Evolutionary conservation across 176 grass and related monocot species (phyloP), one percentile per base, ranked within the genome.

Genomic region (Musa troglodytarum): DNA sequence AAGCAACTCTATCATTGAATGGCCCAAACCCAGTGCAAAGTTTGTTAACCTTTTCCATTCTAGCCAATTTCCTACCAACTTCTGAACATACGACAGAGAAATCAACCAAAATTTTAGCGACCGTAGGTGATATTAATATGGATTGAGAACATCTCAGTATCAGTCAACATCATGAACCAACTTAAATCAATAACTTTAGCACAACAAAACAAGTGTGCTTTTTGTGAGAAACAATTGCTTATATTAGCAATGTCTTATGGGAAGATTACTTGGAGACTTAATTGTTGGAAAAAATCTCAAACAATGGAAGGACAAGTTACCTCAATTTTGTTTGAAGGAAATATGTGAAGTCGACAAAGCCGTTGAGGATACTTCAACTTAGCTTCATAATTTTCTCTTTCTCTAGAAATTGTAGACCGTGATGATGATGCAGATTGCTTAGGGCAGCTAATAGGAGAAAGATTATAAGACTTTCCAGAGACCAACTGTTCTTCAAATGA

Each of bases 401-500:
- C 95, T 87, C 84, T 84, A 51, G 80, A 80, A 63, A 89, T 85
- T 81, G 88, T 86, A 84, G 84, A 87, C 77, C 71, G 78, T 77
- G 82, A 87, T 76, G 75, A 59, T 0, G 76, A 80, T 24, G 78
- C 79, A 74, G 86, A 84, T 3, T 73, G 57, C 20, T 51, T 73
- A 49, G 90, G 90, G 56, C 84, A 99, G 81, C 78, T 89, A 76
- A 94, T 71, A 74, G 84, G 73, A 79, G 90, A 80, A 67, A 99
- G 76, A 81, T 69, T 62, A 74, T 94, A 86, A 85, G 86, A 94
- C 72, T 86, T 88, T 76, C 95, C 95, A 68, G 85, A 78, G 71
- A 99, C 95, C 72, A 99, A 74, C 81, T 99, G 95, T 68, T 91
- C 90, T 87, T 99, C 95, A 77, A 99, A 94, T 10, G 81, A 83